phyloP scores from a whole-genome alignment of 2,329 filamentous ascomycete species.

The Lasiodiplodia gonubiensis region DNA sequence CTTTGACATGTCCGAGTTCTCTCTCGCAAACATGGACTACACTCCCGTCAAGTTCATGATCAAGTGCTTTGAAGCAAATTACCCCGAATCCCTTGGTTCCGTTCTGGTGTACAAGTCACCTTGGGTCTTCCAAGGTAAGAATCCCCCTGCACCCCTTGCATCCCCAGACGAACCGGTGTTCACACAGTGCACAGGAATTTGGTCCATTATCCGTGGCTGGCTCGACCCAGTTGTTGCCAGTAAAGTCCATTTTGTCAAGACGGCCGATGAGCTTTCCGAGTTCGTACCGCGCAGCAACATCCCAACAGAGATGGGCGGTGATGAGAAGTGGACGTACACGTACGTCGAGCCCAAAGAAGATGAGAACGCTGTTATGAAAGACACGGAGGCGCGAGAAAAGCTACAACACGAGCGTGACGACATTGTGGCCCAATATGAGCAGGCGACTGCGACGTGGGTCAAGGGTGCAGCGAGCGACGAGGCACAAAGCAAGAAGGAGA shows the following conservation, averaged over 20 bases:
- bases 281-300: slow-evolving; percentile 76
- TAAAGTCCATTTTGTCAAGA: slow-evolving; percentile 94
- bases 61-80: slow-evolving; percentile 98
- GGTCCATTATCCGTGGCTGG: slow-evolving; percentile 95
- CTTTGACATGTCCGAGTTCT: slow-evolving; percentile 96
- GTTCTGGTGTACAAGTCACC: slow-evolving; percentile 95
- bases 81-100: slow-evolving; percentile 87
- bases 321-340: slow-evolving; percentile 81
- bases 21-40: slow-evolving; percentile 97
- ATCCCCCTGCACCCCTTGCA: slow-evolving; percentile 25
- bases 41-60: slow-evolving; percentile 99
- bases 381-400: slow-evolving; percentile 63
- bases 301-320: slow-evolving; percentile 82
- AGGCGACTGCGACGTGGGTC: slow-evolving; percentile 78
- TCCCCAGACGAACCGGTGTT: background rate
- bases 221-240: slow-evolving; percentile 92
- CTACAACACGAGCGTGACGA: slow-evolving; percentile 68
- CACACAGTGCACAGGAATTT: slow-evolving; percentile 68
- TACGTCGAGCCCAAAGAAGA: slow-evolving; percentile 77
- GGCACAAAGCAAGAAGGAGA: slow-evolving; percentile 60
- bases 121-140: slow-evolving; percentile 89
- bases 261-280: slow-evolving; percentile 74
- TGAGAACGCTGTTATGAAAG: slow-evolving; percentile 79
- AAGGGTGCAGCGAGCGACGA: slow-evolving; percentile 48
- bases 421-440: slow-evolving; percentile 76